Base-by-base conservation (phyloP, 2,329 filamentous ascomycete species). In the Claviceps paspali region DNA sequence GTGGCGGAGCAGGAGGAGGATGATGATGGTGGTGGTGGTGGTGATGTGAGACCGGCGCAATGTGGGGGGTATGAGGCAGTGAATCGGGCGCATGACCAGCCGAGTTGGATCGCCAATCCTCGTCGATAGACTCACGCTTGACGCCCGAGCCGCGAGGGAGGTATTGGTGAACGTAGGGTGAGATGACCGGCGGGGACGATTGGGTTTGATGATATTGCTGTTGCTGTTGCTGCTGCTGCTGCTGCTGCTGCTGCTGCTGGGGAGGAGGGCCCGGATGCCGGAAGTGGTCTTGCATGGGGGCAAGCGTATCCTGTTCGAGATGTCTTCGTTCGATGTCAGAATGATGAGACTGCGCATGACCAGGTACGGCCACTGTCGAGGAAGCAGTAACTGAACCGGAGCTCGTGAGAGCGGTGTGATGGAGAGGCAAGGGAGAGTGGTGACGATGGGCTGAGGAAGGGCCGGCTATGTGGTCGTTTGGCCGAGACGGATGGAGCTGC, bases 101-200 rank as follows among this genome's bases (percentile, higher is more conserved):
- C 39, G 69, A 72, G 50, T 61, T 68, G n/a, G 67, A 64, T 38
- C 68, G 60, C 43, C 67, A 64, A 43, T 64, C 53, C 41, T 72
- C 66, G 41, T 71, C 68, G 41, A 54, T 57, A 29, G 64, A 59
- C 43, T 76, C 73, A 45, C 70, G 61, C 57, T 76, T 76, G 54
- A 76, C 64, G 47, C 64, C 56, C 34, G 67, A 59, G 21, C 76
- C 70, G 50, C 68, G 57, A 9, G 60, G 52, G 41, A 60, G 49
- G 48, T 67, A 72, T 10, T 60, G 49, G 32, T 61, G 49, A 33
- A 61, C 53, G 49, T 64, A 67, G 18, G 55, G 49, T 34, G 57
- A 54, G 47, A 65, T 64, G 43, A 61, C 61, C 44, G 63, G 62
- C 35, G 63, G 63, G 40, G 60, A 61, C 45, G 62, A 50, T 36